Evolutionary conservation across 1,139 yeast genomes (phyloP).

Genomic region (Lipomyces yarrowii): DNA sequence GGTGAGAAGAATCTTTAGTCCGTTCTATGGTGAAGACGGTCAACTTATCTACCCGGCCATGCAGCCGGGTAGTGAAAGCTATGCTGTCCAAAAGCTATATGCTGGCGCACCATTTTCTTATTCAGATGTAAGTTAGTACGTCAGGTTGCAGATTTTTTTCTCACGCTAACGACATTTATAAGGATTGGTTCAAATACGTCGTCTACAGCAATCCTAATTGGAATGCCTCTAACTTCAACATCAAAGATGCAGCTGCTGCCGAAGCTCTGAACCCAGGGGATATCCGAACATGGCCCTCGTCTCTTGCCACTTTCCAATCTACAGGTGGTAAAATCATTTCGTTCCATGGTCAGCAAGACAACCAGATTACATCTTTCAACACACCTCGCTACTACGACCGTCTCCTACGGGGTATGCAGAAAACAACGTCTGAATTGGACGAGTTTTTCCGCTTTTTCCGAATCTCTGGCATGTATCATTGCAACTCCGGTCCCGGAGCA

Average conservation of each 20-base stretch:
- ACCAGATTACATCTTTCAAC: conserved; percentile 4
- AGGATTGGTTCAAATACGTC: conserved; percentile 17
- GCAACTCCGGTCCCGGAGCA: conserved; percentile 14
- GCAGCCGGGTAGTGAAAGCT: conserved; percentile 10
- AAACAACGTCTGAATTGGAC: conserved; percentile 9
- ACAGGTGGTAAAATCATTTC: conserved; percentile 13
- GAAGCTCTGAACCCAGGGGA: conserved; percentile 7
- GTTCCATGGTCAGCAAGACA: conserved; percentile 14
- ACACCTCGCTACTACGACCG: conserved; percentile 11
- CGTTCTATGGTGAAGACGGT: conserved; percentile 11
- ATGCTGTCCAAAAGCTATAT: conserved; percentile 12
- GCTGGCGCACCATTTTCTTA: conserved; percentile 15
- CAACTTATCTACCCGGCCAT: conserved; percentile 13
- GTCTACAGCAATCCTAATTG: conserved; percentile 9
- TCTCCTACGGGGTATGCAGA: conserved; percentile 12
- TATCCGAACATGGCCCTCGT: conserved; percentile 9
- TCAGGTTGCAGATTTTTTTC: background rate
- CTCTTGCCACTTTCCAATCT: conserved; percentile 8
- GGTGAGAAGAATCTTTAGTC: conserved; percentile 8
- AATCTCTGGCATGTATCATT: conserved; percentile 15
- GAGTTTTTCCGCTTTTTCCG: conserved; percentile 14
- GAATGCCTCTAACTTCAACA: conserved; percentile 11
- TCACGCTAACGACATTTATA: background rate
- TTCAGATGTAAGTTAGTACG: background rate
- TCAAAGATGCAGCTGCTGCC: conserved; percentile 7